A percentile compares a stretch with the other conserved stretches of the same genome.
phyloP scores from a whole-genome alignment of 2,329 filamentous ascomycete species.

The Thyridium curvatum region DNA sequence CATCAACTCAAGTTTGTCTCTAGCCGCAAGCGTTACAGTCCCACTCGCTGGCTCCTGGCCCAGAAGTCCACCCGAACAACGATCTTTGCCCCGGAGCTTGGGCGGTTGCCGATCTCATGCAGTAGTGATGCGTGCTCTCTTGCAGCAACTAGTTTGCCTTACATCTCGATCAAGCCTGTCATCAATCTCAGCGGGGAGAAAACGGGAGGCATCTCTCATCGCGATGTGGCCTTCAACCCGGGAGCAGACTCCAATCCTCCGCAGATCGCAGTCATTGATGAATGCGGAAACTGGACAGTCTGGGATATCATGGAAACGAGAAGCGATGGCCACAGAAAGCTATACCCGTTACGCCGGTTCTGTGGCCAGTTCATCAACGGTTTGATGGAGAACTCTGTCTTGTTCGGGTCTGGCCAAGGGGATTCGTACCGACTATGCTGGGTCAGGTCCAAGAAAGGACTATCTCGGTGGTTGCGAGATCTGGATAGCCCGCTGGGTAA shows the following conservation, averaged over 20 bases:
- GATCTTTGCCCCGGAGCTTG: constrained; percentile 45
- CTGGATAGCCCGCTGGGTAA: too few species aligned
- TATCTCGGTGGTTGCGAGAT: too few species aligned
- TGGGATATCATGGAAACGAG: constrained; percentile 49
- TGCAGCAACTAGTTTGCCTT: constrained; percentile 30
- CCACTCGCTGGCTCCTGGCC: constrained; percentile 44
- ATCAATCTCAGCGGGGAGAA: constrained; percentile 42
- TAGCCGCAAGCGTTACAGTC: constrained; percentile 22
- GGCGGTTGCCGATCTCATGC: constrained; percentile 24
- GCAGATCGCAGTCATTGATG: constrained; percentile 61
- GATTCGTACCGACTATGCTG: too few species aligned
- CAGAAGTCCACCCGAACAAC: constrained; percentile 46
- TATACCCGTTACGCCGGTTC: constrained; percentile 23
- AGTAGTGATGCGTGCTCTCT: constrained; percentile 6
- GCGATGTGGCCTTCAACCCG: constrained; percentile 61
- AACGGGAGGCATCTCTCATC: constrained; percentile 50
- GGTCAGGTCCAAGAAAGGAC: too few species aligned
- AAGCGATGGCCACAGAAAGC: constrained; percentile 24
- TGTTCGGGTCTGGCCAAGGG: too few species aligned
- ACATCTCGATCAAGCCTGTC: constrained; percentile 49
- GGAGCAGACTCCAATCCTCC: constrained; percentile 39
- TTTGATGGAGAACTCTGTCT: neutral
- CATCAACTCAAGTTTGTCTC: constrained; percentile 42
- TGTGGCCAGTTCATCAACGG: constrained; percentile 33
- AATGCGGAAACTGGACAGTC: constrained; percentile 59